Evolutionary conservation across 2,329 filamentous ascomycete species (phyloP), one percentile per base, ranked within the genome.

Genomic region (Talaromyces sp.): DNA sequence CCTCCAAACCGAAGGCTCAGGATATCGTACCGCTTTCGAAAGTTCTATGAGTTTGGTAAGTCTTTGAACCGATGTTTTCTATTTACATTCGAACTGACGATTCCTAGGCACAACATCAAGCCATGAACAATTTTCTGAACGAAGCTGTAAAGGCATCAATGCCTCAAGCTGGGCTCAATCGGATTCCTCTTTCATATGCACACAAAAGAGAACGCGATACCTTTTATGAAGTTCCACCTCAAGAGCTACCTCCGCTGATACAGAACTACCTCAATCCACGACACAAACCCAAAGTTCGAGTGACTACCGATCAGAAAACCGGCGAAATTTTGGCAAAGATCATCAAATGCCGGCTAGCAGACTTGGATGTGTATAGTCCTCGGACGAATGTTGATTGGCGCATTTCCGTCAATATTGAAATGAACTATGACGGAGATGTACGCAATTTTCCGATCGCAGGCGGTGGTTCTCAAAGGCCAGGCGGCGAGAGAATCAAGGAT

Each of bases 371-470:
- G 19, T 89, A 91, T 77, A 90, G 92, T 70, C 94, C 95, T 0
- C 82, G 83, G 59, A 86, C 85, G 8, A 86, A 87, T 2, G 91
- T 97, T 73, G 95, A 99, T 78, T 97, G 93, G 79, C 91, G 95
- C 11, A 89, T 99, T 70, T 96, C 92, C 72, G 88, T 99, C 73
- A 98, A 97, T 74, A 85, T 99, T 1, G 96, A 99, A 86, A 93
- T 96, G 86, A 86, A 89, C 63, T 96, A 89, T 81, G 85, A 92
- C 3, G 92, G 93, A 27, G 82, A 87, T 1, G 72, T 91, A 0
- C 82, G 88, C 7, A 80, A 81, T 25, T 77, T 88, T 2, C 75
- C 80, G 0, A 77, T 82, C 3, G 72, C 76, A 13, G 72, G 75
- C 8, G 82, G 83, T 27, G 71, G 72, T 13, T 69, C 69, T 4